Conservation (phyloP, 2,329 filamentous ascomycete species). For the Pseudogymnoascus sp. region DNA sequence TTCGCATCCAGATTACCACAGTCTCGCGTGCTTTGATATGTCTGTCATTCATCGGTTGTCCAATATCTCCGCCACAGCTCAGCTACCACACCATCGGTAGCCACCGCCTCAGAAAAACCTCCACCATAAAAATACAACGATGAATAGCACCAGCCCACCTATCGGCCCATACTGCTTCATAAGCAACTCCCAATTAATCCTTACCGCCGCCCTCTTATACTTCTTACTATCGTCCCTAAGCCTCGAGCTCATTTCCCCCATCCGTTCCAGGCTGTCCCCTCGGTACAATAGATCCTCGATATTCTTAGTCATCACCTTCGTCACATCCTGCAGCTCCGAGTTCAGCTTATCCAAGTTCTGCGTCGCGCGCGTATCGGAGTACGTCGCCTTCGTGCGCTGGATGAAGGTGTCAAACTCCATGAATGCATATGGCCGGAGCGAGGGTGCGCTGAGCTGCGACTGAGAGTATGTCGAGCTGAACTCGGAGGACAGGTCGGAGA, state of each 20-base stretch:
- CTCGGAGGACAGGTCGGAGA: constrained; percentile 82
- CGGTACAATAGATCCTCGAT: constrained; percentile 96
- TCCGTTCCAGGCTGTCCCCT: constrained; percentile 88
- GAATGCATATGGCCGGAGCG: constrained; percentile 85
- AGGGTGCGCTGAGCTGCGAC: constrained; percentile 64
- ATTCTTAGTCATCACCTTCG: constrained; percentile 99
- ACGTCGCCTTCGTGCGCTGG: constrained; percentile 82
- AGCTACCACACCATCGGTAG: background rate
- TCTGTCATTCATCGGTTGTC: background rate
- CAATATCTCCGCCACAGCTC: background rate
- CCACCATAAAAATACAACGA: constrained; percentile 85
- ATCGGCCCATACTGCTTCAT: constrained; percentile 96
- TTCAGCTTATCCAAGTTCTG: constrained; percentile 94
- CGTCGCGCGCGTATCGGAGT: constrained; percentile 83
- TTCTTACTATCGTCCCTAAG: constrained; percentile 90
- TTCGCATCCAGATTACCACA: background rate
- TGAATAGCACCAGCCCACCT: constrained; percentile 70
- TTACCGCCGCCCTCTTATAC: constrained; percentile 83
- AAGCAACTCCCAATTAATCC: constrained; percentile 96
- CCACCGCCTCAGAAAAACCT: constrained; percentile 67
- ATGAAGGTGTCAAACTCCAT: constrained; percentile 99
- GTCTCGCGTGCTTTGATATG: background rate
- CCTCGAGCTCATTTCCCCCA: constrained; percentile 88
- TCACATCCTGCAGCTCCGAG: constrained; percentile 94
- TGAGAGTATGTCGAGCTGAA: constrained; percentile 79